Evolutionary conservation across 768 basidiomycete genomes (phyloP), one percentile per base, ranked within the genome.

Genomic region (Austroboletus festivus): DNA sequence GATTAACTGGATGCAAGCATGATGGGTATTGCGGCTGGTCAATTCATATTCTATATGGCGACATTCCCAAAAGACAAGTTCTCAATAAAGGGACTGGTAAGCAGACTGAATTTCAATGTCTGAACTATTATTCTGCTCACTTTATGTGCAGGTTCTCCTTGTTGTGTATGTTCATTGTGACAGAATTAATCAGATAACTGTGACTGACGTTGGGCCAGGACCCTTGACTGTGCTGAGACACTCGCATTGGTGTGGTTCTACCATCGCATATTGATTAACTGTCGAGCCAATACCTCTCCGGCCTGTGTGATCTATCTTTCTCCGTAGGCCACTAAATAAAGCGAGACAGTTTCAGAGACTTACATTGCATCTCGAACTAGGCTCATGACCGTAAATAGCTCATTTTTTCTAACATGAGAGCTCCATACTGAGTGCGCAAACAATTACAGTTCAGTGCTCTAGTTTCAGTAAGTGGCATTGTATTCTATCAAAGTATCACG

Each of bases 31-130:
- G 47, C 49, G 11, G 8, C 55, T 20, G 42, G 58, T 18, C 61
- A 62, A 51, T 49, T 50, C 47, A 24, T 51, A 9, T 57, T 54
- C 34, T 63, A 63, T 38, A 11, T 55, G 15, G 28, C 26, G 38
- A 34, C 44, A 1, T 63, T 63, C 50, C 59, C 59, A 2, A 31
- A 10, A 12, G 61, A 63, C 28, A 16, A 12, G 30, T 6, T 37
- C 12, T 33, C 24, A 3, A 15, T 63, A 7, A 63, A 46, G 38
- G 7, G 15, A 12, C n/a, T 48, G 48, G 61, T 61, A 7, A 50
- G 61, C 26, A 19, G 15, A 16, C 26, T 15, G 9, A 18, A 24
- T 23, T 26, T 2, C 19, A 7, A 16, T 38, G 5, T 6, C 13
- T 10, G 24, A 2, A 3, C 5, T 2, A 38, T 23, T 22, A 20